Conservation (phyloP, 23 red algal genomes). For the Gracilaria vermiculophylla region DNA sequence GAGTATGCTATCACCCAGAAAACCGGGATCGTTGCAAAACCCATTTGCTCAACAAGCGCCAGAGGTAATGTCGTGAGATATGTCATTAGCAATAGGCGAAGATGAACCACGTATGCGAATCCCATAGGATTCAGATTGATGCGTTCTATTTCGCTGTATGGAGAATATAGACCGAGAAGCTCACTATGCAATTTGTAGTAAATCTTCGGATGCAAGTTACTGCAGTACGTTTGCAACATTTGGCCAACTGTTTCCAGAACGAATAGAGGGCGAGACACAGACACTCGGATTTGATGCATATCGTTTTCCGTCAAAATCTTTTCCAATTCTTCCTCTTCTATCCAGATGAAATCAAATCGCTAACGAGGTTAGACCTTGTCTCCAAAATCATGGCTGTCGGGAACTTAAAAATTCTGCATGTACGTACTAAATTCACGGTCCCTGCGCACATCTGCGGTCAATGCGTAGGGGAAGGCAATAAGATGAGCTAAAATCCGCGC, state of each 20-base stretch:
- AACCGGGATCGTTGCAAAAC: slow-evolving; percentile 22
- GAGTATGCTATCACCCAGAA: slow-evolving; percentile 43
- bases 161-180: not conserved
- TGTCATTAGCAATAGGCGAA: slow-evolving; percentile 19
- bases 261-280: slow-evolving; percentile 3
- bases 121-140: slow-evolving; percentile 39
- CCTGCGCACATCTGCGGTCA: not conserved
- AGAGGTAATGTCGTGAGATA: slow-evolving; percentile 21
- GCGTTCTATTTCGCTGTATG: slow-evolving; percentile 10
- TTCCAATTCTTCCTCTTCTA: not conserved
- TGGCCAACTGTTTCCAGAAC: slow-evolving; percentile 10
- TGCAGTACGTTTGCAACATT: not conserved
- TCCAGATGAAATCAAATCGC: not conserved
- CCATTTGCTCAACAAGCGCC: slow-evolving; percentile 21
- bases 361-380: not conserved
- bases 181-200: not conserved
- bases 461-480: not conserved
- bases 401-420: not conserved
- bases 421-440: slow-evolving; percentile 7
- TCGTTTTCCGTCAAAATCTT: not conserved
- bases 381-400: not conserved
- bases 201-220: not conserved
- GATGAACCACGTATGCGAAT: slow-evolving; percentile 27
- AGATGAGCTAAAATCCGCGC: not conserved
- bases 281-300: not conserved